Evolutionary conservation across 257 asterid species (phyloP), one percentile per base, ranked within the genome.

Genomic region (Nicotiana otophora): DNA sequence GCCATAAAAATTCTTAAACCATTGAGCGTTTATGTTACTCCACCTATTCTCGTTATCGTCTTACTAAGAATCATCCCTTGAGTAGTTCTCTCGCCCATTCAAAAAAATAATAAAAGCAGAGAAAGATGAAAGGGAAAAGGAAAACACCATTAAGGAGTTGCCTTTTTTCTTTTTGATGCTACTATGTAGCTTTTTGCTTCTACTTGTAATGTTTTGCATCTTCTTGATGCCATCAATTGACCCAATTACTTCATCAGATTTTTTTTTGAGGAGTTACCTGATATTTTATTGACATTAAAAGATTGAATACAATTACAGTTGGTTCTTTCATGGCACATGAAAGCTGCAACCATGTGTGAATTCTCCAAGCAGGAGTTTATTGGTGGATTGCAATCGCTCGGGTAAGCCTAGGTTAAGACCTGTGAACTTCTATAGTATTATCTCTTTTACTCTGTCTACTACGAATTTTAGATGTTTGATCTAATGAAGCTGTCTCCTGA

Each of bases 331-430:
- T 90, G 91, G 92, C 98, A 95, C 87, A 95, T 95, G 98, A 93
- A 92, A 88, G 98, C 98, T 86, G 98, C 98, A 61, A 95, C 98
- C 20, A 95, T 95, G 98, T 95, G 98, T 87, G 98, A 95, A 90
- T 95, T 93, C 87, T 91, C 99, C 26, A 94, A 95, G 90, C 97
- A 91, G 87, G 99, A 95, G 82, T 89, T 95, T 81, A 86, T 94
- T 85, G 87, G 96, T 80, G 99, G 99, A 86, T 86, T 95, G 67
- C 97, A 93, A 89, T 87, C 98, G 20, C 94, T 96, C 60, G 99
- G 99, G 99, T 96, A 83, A 83, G 94, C 86, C 72, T 84, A 64
- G 53, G 58, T 74, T 69, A 58, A 84, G 34, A 17, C 64, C 46
- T 61, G 53, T 64, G 28, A 6, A 65, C 30, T 84, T 62, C 81